phyloP scores from a whole-genome alignment of 2,329 filamentous ascomycete genomes.

The Colletotrichum graminicola region DNA sequence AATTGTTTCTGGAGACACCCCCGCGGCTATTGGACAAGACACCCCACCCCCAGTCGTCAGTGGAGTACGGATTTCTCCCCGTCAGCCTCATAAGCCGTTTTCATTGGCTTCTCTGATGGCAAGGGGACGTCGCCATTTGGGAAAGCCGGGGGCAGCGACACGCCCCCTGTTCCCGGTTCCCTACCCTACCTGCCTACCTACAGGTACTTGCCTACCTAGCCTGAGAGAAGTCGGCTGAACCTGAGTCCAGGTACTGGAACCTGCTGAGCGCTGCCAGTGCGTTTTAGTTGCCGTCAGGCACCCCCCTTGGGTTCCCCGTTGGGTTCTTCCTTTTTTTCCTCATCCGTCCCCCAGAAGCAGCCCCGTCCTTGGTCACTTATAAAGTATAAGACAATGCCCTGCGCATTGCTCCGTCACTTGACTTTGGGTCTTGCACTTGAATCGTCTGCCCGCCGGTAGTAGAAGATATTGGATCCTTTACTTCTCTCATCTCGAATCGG shows the following conservation, averaged over 20 bases:
- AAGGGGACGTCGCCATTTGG: slow-evolving; percentile 19
- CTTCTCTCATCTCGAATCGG: slow-evolving; percentile 14
- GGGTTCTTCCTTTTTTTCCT: slow-evolving; percentile 31
- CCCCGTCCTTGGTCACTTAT: slow-evolving; percentile 30
- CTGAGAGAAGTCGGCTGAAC: slow-evolving; percentile 38
- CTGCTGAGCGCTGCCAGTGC: slow-evolving; percentile 36
- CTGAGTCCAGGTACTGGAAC: slow-evolving; percentile 35
- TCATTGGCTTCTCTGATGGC: slow-evolving; percentile 27
- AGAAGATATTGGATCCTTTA: slow-evolving; percentile 7
- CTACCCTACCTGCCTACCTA: not conserved
- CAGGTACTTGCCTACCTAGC: slow-evolving; percentile 8
- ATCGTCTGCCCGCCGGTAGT: slow-evolving; percentile 11
- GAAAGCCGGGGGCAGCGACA: slow-evolving; percentile 39
- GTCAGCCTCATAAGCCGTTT: slow-evolving; percentile 4
- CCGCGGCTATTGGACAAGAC: slow-evolving; percentile 14
- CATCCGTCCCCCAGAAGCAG: slow-evolving; percentile 33
- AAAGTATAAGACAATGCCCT: slow-evolving; percentile 40
- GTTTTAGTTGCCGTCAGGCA: slow-evolving; percentile 42
- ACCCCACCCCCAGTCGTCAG: slow-evolving; percentile 25
- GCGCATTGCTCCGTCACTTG: slow-evolving; percentile 13
- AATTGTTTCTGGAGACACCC: slow-evolving; percentile 22
- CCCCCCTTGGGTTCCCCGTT: slow-evolving; percentile 35
- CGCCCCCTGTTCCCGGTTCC: slow-evolving; percentile 23
- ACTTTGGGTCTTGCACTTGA: not conserved
- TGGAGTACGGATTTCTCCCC: slow-evolving; percentile 41